Percentiles rank a stretch among this genome's conserved stretches.
phyloP scores from a whole-genome alignment of 805 yeast genomes.

The Komagataella ulmi region DNA sequence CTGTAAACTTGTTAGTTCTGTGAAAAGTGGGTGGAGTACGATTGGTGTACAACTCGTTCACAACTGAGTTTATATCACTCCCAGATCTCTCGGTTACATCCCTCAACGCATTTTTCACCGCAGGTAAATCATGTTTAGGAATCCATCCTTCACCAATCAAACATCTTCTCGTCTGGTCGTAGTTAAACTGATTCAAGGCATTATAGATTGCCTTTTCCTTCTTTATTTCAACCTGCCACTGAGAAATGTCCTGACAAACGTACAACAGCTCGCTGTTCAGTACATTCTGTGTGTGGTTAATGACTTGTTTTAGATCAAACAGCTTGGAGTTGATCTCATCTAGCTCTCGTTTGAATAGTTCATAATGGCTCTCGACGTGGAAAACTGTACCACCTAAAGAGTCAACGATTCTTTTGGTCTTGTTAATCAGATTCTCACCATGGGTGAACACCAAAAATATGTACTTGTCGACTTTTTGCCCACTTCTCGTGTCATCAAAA shows the following conservation, averaged over 20 bases:
- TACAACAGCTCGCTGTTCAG: conserved; percentile 67
- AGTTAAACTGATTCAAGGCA: conserved; percentile 66
- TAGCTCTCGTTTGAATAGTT: conserved; percentile 30
- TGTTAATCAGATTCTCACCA: conserved; percentile 57
- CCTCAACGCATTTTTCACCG: conserved; percentile 54
- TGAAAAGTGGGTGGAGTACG: conserved; percentile 64
- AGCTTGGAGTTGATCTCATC: conserved; percentile 31
- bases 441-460: conserved; percentile 86
- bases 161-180: conserved; percentile 74
- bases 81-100: conserved; percentile 41
- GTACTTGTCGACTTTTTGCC: conserved; percentile 49
- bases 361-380: conserved; percentile 33
- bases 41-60: conserved; percentile 50
- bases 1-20: conserved; percentile 55
- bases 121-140: conserved; percentile 62
- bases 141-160: conserved; percentile 96
- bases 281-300: conserved; percentile 53
- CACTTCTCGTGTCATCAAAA: conserved; percentile 44
- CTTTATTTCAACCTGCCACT: conserved; percentile 57
- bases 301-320: conserved; percentile 34
- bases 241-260: conserved; percentile 58
- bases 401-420: conserved; percentile 71
- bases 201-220: conserved; percentile 79
- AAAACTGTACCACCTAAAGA: conserved; percentile 76
- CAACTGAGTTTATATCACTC: conserved; percentile 32